Conservation (phyloP, 129 eudicot species). For the Ambrosia artemisiifolia region DNA sequence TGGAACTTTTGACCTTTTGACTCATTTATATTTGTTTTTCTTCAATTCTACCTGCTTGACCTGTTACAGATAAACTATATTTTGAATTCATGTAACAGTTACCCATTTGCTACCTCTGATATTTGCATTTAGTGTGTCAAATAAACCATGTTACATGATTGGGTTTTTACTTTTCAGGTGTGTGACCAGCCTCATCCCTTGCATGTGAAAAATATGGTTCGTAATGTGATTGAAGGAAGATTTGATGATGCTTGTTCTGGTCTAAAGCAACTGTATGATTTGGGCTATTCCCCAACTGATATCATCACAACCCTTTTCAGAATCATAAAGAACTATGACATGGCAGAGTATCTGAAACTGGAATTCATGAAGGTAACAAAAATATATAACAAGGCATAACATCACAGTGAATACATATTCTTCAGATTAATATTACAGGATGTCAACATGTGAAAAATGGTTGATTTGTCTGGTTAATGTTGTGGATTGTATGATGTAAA, state of each 20-base stretch:
- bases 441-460: neutral
- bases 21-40: neutral
- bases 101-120: neutral
- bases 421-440: neutral
- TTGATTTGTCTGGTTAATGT: neutral
- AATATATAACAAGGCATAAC: neutral
- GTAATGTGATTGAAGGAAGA: constrained; percentile 81
- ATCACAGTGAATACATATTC: neutral
- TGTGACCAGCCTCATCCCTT: constrained; percentile 99
- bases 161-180: constrained; percentile 41
- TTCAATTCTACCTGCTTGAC: neutral
- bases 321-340: constrained; percentile 88
- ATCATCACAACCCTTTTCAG: constrained; percentile 96
- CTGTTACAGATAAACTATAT: neutral
- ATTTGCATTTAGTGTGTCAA: neutral
- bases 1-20: neutral
- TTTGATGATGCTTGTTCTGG: constrained; percentile 96
- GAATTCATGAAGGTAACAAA: constrained; percentile 91
- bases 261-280: constrained; percentile 80
- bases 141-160: neutral
- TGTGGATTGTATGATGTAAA: no score
- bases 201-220: constrained; percentile 91
- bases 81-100: neutral
- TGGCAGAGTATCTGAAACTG: constrained; percentile 89
- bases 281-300: constrained; percentile 98